Percentiles rank a stretch among this genome's conserved stretches.
Conservation (phyloP, 2,329 filamentous ascomycete species). For the Lachnellula hyalina region DNA sequence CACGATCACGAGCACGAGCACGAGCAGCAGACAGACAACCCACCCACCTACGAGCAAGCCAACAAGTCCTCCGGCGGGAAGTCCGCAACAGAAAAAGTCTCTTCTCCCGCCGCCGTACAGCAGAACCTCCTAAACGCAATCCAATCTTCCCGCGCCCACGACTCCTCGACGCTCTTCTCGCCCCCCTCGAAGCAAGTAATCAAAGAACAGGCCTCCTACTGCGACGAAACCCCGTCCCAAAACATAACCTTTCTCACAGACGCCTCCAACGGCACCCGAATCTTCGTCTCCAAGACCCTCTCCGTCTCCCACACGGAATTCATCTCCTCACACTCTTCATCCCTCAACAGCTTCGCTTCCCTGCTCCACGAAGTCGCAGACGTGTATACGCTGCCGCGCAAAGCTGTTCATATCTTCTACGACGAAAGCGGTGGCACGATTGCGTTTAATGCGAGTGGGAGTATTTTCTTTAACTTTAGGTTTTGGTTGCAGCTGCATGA, state of each 20-base stretch:
- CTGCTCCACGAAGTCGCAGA: conserved; percentile 64
- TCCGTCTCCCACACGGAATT: conserved; percentile 48
- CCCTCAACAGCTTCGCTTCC: conserved; percentile 64
- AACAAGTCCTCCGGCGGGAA: conserved; percentile 3
- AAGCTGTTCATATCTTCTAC: conserved; percentile 79
- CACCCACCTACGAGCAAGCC: conserved; percentile 24
- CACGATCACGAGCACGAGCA: background rate
- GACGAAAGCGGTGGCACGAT: conserved; percentile 76
- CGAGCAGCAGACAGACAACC: conserved; percentile 15
- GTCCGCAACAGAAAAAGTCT: conserved; percentile 39
- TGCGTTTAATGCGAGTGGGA: conserved; percentile 84
- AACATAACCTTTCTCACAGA: conserved; percentile 68
- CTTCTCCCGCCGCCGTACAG: conserved; percentile 55
- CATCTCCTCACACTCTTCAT: conserved; percentile 51
- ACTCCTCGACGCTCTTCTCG: conserved; percentile 67
- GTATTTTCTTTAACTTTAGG: conserved; percentile 88
- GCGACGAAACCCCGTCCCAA: conserved; percentile 69
- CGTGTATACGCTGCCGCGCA: conserved; percentile 66
- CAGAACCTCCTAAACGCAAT: conserved; percentile 75
- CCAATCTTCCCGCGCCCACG: conserved; percentile 69
- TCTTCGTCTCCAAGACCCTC: conserved; percentile 61
- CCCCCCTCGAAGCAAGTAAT: conserved; percentile 67
- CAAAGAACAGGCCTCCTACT: conserved; percentile 80
- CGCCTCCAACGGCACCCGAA: conserved; percentile 64
- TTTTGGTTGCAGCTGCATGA: conserved; percentile 80